Conservation (phyloP, 768 basidiomycete genomes). For the Rubroboletus satanas region DNA sequence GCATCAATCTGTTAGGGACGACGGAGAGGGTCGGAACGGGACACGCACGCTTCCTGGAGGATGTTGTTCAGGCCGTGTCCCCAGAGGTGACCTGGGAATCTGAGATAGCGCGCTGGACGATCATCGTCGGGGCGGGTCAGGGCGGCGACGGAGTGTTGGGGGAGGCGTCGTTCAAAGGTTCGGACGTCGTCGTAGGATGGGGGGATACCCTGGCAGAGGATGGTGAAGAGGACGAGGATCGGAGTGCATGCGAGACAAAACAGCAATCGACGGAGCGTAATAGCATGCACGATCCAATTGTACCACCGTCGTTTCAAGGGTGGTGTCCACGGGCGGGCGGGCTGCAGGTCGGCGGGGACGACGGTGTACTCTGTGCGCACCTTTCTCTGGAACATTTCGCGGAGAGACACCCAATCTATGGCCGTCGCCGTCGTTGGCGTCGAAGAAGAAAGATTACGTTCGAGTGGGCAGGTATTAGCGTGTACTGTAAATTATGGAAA, state of each 20-base stretch:
- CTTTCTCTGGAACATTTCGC: neutral
- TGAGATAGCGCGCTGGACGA: slow-evolving; percentile 35
- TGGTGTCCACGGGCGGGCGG: neutral
- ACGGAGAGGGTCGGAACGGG: neutral
- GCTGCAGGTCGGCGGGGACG: slow-evolving; percentile 7
- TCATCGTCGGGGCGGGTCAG: neutral
- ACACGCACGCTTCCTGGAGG: slow-evolving; percentile 55
- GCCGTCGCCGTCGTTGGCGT: neutral
- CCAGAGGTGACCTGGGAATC: slow-evolving; percentile 55
- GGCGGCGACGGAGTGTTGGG: slow-evolving; percentile 35
- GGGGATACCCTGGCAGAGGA: slow-evolving; percentile 37
- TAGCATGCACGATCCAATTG: slow-evolving; percentile 1
- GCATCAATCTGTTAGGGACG: neutral
- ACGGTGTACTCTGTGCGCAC: slow-evolving; percentile 4
- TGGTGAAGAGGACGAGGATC: slow-evolving; percentile 26
- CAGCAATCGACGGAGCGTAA: slow-evolving; percentile 29
- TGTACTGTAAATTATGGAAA: too few species aligned
- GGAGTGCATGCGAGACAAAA: slow-evolving; percentile 18
- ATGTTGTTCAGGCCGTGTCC: slow-evolving; percentile 61
- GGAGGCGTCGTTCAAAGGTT: slow-evolving; percentile 33
- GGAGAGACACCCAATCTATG: neutral
- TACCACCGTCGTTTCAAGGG: slow-evolving; percentile 10
- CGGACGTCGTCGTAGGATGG: slow-evolving; percentile 38
- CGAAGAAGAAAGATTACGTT: neutral
- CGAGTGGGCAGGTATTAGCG: too few species aligned